Conservation (phyloP, 1,284 basidiomycete genomes). For the Malassezia brasiliensis region DNA sequence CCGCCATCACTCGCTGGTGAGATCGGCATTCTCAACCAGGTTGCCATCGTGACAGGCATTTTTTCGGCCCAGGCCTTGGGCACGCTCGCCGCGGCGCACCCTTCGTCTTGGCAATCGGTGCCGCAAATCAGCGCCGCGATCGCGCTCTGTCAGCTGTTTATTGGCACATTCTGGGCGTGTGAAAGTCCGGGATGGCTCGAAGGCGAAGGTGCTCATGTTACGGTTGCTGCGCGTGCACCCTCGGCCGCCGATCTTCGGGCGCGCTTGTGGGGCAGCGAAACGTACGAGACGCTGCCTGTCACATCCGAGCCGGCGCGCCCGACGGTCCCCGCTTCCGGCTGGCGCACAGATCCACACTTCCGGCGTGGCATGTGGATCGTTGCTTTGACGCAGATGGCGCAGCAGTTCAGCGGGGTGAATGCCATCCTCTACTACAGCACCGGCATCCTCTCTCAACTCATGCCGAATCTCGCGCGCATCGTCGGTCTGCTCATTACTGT, state of each 20-base stretch:
- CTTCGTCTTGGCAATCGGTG: conserved; percentile 47
- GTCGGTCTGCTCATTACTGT: conserved; percentile 41
- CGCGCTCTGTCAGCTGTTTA: conserved; percentile 44
- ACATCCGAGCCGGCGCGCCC: neutral
- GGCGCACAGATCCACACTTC: conserved; percentile 3
- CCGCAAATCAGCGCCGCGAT: conserved; percentile 39
- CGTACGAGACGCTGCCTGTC: neutral
- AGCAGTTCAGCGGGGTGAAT: conserved; percentile 43
- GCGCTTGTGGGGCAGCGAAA: conserved; percentile 18
- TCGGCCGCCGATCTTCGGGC: conserved; percentile 18
- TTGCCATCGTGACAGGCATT: conserved; percentile 41
- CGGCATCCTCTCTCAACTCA: conserved; percentile 32
- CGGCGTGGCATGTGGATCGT: conserved; percentile 27
- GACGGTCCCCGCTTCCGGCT: neutral
- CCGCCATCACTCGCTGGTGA: conserved; percentile 64
- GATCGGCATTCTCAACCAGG: conserved; percentile 67
- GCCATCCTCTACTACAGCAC: conserved; percentile 43
- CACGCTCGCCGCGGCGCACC: conserved; percentile 34
- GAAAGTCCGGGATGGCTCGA: conserved; percentile 39
- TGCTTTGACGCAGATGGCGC: conserved; percentile 36
- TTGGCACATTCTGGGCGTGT: conserved; percentile 26
- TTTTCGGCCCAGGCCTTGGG: conserved; percentile 49
- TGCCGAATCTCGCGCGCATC: conserved; percentile 24
- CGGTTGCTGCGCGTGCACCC: neutral
- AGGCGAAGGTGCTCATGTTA: conserved; percentile 15